A percentile compares a stretch with the other conserved stretches of the same genome.
Conservation (phyloP, 2,329 filamentous ascomycete species). For the Ophiostoma pallidulum region DNA sequence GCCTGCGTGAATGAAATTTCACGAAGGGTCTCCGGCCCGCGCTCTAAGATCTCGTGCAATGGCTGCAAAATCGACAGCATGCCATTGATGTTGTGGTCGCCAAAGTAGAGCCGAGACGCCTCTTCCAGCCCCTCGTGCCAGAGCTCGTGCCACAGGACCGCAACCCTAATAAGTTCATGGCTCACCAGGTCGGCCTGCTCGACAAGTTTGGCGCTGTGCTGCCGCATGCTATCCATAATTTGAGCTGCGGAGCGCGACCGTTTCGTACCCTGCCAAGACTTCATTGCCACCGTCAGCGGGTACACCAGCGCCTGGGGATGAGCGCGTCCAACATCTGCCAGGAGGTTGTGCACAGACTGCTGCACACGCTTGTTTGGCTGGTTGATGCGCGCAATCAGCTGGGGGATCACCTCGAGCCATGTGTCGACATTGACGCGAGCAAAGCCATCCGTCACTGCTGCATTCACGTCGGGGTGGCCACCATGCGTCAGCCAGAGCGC, state of each 20-base stretch:
- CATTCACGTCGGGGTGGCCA: slow-evolving; percentile 76
- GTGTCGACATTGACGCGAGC: slow-evolving; percentile 90
- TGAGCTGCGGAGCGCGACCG: slow-evolving; percentile 80
- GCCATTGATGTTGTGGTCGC: slow-evolving; percentile 92
- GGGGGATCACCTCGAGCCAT: slow-evolving; percentile 96
- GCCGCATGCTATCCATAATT: slow-evolving; percentile 97
- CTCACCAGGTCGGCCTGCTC: slow-evolving; percentile 94
- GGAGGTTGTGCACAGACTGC: slow-evolving; percentile 80
- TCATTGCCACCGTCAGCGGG: slow-evolving; percentile 94
- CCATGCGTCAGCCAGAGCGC: slow-evolving; percentile 97
- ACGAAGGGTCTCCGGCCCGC: slow-evolving; percentile 81
- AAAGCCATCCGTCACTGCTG: slow-evolving; percentile 82
- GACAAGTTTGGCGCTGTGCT: slow-evolving; percentile 84
- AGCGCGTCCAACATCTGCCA: slow-evolving; percentile 84
- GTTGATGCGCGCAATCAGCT: slow-evolving; percentile 94
- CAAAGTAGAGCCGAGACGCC: slow-evolving; percentile 92
- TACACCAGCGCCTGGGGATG: slow-evolving; percentile 97
- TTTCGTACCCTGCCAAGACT: slow-evolving; percentile 71
- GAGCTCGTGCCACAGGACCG: slow-evolving; percentile 95
- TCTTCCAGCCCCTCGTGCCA: slow-evolving; percentile 99
- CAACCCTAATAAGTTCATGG: slow-evolving; percentile 91
- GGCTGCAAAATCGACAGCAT: slow-evolving; percentile 91
- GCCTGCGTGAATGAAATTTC: slow-evolving; percentile 97
- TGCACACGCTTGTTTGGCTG: slow-evolving; percentile 86
- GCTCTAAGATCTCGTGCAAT: slow-evolving; percentile 82